Evolutionary conservation across 2,329 filamentous ascomycete species (phyloP).

Genomic region (Phyllosticta citriasiana): DNA sequence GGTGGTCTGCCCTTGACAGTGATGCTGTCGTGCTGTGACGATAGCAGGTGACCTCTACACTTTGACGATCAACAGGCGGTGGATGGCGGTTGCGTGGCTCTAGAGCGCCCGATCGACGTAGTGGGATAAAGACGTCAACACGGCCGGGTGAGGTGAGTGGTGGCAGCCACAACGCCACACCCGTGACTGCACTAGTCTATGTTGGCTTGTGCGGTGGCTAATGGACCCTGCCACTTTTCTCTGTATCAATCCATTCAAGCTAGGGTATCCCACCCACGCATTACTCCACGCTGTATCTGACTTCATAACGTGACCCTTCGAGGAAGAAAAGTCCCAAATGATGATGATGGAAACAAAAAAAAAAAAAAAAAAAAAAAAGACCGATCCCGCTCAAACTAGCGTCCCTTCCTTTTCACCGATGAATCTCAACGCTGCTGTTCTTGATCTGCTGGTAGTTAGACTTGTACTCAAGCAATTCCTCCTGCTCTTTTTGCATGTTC

Average conservation of each 20-base stretch:
- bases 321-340: not conserved
- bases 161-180: not conserved
- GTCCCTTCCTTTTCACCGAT: not conserved
- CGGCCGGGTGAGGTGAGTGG: not conserved
- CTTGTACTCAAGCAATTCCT: conserved; percentile 11
- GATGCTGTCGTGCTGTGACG: not conserved
- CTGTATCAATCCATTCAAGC: not conserved
- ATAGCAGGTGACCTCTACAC: not conserved
- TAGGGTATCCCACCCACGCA: conserved; percentile 8
- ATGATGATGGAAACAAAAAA: not conserved
- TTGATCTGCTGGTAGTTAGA: conserved; percentile 8
- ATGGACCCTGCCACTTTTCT: not conserved
- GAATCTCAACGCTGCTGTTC: not conserved
- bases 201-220: not conserved
- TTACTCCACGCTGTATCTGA: conserved; percentile 5
- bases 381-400: not conserved
- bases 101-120: not conserved
- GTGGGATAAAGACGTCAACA: not conserved
- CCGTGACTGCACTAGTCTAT: not conserved
- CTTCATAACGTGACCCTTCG: conserved; percentile 6
- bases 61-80: not conserved
- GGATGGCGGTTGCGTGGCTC: not conserved
- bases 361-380: not conserved
- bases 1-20: not conserved
- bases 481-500: conserved; percentile 23